Conservation (phyloP, 2,329 filamentous ascomycete genomes). For the Alternaria sp. region DNA sequence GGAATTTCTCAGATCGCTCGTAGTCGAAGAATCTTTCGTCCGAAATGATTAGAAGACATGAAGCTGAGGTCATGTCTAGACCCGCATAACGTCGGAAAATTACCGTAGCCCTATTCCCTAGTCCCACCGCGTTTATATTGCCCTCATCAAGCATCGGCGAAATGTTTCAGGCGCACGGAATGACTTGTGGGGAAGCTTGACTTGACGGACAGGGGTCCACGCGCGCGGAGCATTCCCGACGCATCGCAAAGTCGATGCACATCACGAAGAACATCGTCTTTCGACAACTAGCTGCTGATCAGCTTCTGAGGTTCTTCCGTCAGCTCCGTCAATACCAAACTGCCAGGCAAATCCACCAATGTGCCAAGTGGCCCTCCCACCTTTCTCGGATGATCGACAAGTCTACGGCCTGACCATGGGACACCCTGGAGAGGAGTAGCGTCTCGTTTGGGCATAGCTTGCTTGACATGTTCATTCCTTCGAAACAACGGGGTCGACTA, state of each 20-base stretch:
- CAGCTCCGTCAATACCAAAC: slow-evolving; percentile 8
- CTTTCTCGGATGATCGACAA: not conserved
- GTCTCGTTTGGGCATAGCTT: slow-evolving; percentile 6
- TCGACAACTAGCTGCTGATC: not conserved
- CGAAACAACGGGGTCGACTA: slow-evolving; percentile 6
- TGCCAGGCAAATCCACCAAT: slow-evolving; percentile 20
- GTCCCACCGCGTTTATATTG: slow-evolving; percentile 21
- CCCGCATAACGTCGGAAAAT: slow-evolving; percentile 16
- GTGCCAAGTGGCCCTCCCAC: not conserved
- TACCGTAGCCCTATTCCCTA: not conserved
- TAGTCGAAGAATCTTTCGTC: slow-evolving; percentile 21
- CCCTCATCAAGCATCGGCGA: slow-evolving; percentile 27
- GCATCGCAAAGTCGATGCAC: not conserved
- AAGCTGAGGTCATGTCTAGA: not conserved
- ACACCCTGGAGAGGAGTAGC: slow-evolving; percentile 3
- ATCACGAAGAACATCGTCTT: not conserved
- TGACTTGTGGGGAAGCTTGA: slow-evolving; percentile 16
- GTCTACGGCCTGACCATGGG: not conserved
- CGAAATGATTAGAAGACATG: slow-evolving; percentile 10
- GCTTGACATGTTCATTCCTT: slow-evolving; percentile 9
- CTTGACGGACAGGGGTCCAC: not conserved
- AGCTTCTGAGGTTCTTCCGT: slow-evolving; percentile 6
- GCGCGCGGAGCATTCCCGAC: slow-evolving; percentile 9
- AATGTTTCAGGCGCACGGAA: slow-evolving; percentile 17
- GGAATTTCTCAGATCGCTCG: slow-evolving; percentile 7